These are phyloP conservation scores for Populus alba DNA, from an alignment of 345 rosid genomes.

Conservation along the genomic window DNA sequence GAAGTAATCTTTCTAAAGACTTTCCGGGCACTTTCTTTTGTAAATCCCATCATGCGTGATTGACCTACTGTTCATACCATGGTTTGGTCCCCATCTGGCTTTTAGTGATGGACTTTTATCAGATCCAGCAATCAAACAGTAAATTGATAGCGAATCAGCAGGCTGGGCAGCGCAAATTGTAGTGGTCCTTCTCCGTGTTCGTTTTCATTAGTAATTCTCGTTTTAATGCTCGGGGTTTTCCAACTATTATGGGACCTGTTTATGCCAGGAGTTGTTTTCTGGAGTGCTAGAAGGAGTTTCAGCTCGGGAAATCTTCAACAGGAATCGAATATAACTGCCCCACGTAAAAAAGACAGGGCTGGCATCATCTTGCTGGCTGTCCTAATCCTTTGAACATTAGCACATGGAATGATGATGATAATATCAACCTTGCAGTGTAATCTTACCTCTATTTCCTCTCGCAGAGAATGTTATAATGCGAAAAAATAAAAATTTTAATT, in stretches of 20 bases:
- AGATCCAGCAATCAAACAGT: not conserved
- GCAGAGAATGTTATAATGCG: too few relatives aligned
- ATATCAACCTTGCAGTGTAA: too few relatives aligned
- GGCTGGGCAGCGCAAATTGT: not conserved
- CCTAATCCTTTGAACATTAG: too few relatives aligned
- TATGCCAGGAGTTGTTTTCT: not conserved
- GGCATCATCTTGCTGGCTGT: too few relatives aligned
- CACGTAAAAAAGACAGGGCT: too few relatives aligned
- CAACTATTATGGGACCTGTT: not conserved
- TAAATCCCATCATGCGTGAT: not conserved
- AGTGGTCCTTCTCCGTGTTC: not conserved
- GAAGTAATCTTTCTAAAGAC: not conserved
- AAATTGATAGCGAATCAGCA: not conserved
- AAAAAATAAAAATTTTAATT: too few relatives aligned
- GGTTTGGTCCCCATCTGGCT: constrained; percentile 1
- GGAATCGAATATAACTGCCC: too few relatives aligned
- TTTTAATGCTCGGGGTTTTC: not conserved
- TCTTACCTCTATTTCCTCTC: too few relatives aligned
- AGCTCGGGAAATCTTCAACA: not conserved
- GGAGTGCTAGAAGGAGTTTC: not conserved
- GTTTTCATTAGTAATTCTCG: not conserved
- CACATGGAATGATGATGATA: too few relatives aligned
- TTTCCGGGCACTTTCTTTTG: not conserved
- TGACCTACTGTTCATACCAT: not conserved
- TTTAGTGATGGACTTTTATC: not conserved